phyloP scores from a whole-genome alignment of 192 early-diverging fungal species.

The Gryganskiella cystojenkinii region DNA sequence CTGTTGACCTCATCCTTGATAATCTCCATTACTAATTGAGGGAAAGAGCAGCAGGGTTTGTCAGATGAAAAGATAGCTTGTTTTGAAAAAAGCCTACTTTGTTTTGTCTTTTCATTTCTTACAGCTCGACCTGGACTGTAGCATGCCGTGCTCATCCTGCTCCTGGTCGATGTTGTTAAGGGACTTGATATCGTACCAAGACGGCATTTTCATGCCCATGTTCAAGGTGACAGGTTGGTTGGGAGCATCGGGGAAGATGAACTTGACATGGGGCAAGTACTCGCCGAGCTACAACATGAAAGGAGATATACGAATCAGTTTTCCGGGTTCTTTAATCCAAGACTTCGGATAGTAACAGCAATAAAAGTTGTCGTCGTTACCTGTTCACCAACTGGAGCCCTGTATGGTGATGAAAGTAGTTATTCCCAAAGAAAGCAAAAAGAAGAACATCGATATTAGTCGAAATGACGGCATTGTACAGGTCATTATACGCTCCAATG shows the following conservation, averaged over 20 bases:
- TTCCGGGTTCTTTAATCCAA: neutral
- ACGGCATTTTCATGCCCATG: constrained; percentile 85
- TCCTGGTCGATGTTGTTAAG: constrained; percentile 59
- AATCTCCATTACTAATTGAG: constrained; percentile 50
- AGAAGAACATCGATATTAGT: too few relatives aligned
- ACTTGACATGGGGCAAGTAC: constrained; percentile 87
- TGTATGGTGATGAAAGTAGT: neutral
- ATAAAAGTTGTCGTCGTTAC: constrained; percentile 6
- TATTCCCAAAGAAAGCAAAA: neutral
- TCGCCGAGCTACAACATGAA: constrained; percentile 58
- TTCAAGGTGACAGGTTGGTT: constrained; percentile 80
- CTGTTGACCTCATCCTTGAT: constrained; percentile 81
- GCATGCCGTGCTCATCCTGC: constrained; percentile 83
- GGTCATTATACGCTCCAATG: too few relatives aligned
- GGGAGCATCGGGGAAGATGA: constrained; percentile 89
- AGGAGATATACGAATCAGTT: neutral
- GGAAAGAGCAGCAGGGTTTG: constrained; percentile 54
- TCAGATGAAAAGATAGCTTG: neutral
- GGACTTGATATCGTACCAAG: constrained; percentile 87
- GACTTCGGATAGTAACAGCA: neutral
- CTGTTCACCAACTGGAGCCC: constrained; percentile 37
- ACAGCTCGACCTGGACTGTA: constrained; percentile 39
- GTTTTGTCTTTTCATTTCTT: too few relatives aligned
- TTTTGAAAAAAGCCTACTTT: constrained; percentile 15
- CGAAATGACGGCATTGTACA: too few relatives aligned